These are phyloP conservation scores for Pyrenophora graminea DNA, from an alignment of 2,329 filamentous ascomycete species.

Conservation along the genomic window DNA sequence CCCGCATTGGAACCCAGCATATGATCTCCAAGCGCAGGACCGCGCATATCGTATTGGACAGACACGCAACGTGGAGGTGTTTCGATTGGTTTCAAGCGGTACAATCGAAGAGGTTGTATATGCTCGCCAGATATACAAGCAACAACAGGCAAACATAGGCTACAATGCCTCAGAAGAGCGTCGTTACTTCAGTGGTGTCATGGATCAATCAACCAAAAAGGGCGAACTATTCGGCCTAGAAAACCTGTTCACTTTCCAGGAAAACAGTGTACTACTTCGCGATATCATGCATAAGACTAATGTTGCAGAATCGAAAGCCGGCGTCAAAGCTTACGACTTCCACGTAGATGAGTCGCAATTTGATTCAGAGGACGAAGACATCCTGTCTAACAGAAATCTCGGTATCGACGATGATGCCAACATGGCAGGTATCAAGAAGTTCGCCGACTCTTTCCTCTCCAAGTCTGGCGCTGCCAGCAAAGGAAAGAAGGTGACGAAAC, in stretches of 20 bases:
- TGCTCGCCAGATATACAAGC: constrained; percentile 96
- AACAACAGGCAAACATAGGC: constrained; percentile 97
- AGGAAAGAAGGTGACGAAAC: constrained; percentile 47
- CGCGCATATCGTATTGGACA: constrained; percentile 96
- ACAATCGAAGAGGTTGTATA: constrained; percentile 98
- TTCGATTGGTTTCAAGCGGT: constrained; percentile 84
- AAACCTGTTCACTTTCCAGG: constrained; percentile 84
- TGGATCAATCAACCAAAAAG: constrained; percentile 78
- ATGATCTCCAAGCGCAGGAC: constrained; percentile 94
- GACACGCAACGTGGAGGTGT: constrained; percentile 89
- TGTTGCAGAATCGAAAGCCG: constrained; percentile 87
- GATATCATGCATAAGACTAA: constrained; percentile 99
- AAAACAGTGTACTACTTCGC: constrained; percentile 78
- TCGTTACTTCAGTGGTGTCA: constrained; percentile 93
- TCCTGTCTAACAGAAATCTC: constrained; percentile 33
- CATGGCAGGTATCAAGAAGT: constrained; percentile 64
- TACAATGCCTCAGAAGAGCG: constrained; percentile 92
- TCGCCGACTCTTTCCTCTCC: constrained; percentile 40
- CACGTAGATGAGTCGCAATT: constrained; percentile 52
- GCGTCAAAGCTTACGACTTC: constrained; percentile 77
- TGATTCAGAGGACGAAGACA: constrained; percentile 33
- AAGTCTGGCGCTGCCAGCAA: constrained; percentile 18
- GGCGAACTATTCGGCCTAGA: constrained; percentile 91
- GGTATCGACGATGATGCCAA: constrained; percentile 37
- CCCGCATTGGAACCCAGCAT: constrained; percentile 95